Base-by-base conservation (phyloP, 1,139 yeast genomes). In the Suhomyces choctaworum region DNA sequence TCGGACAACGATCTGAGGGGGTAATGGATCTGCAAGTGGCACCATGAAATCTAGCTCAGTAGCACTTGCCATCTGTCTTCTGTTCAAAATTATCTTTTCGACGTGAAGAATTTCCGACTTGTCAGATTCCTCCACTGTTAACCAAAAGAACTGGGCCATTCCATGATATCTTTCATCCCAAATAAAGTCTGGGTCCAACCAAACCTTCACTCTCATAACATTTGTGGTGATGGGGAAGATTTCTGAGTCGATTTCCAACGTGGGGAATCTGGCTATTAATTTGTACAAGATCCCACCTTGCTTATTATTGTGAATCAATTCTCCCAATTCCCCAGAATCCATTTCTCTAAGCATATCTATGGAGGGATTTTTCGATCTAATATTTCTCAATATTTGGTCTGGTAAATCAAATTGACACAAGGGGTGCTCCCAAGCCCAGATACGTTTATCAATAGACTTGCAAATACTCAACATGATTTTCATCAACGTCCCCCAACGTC, bases 391-490 rank as follows among this genome's bases (percentile, higher is more conserved):
- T 2, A 89, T 77, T 11, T 76, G 78, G 12, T 72, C 81, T 1
- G 94, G 88, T 11, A 89, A 64, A 25, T 84, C 92, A 62, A 90
- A 89, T 54, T 92, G 98, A 16, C 82, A 70, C 54, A 94, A 58
- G 1, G 98, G 97, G 57, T 92, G 97, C 44, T 84, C 88, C 62
- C 82, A 88, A 0, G 90, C 78, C 98, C 98, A 94, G 9, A 85
- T 54, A 46, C 94, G 70, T 49, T 74, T 78, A 45, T 90, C 96
- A 40, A 94, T 78, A 5, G 96, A 80, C 51, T 89, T 88, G 58
- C 97, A 92, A 19, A 90, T 70, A 14, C 85, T 74, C 25, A 90
- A 64, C 76, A 89, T 75, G 20, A 84, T 76, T 41, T 79, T 77
- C 47, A 92, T 76, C 46, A 89, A 80, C 7, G 67, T 60, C 3